A percentile compares a stretch with the other conserved stretches of the same genome.
These are phyloP conservation scores for Termitomyces heimii DNA, from an alignment of 768 basidiomycete genomes.

Conservation along the genomic window DNA sequence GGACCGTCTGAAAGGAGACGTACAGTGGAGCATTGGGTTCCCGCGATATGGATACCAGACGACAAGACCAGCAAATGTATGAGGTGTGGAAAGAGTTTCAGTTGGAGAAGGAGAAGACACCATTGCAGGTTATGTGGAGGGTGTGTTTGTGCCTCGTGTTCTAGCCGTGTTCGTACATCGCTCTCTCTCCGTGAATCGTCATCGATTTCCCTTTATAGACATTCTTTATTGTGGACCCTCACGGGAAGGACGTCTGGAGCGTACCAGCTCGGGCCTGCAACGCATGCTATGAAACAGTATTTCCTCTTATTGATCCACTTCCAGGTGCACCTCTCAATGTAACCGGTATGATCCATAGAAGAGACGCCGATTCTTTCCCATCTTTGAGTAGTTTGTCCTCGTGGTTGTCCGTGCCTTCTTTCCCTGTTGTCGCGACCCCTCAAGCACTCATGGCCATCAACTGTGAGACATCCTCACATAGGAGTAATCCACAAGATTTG, in stretches of 20 bases:
- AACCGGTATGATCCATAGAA: slow-evolving; percentile 5
- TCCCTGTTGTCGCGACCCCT: slow-evolving; percentile 31
- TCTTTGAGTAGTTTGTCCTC: slow-evolving; percentile 48
- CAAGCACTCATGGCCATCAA: slow-evolving; percentile 47
- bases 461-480: slow-evolving; percentile 13
- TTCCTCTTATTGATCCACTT: slow-evolving; percentile 49
- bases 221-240: slow-evolving; percentile 70
- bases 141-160: slow-evolving; percentile 84
- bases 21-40: slow-evolving; percentile 77
- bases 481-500: slow-evolving; percentile 9
- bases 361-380: slow-evolving; percentile 33
- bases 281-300: slow-evolving; percentile 82
- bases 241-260: slow-evolving; percentile 33
- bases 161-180: slow-evolving; percentile 55
- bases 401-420: slow-evolving; percentile 53
- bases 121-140: slow-evolving; percentile 84
- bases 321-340: slow-evolving; percentile 10
- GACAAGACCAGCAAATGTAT: slow-evolving; percentile 78
- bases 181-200: background rate
- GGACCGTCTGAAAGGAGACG: slow-evolving; percentile 32
- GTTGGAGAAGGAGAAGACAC: slow-evolving; percentile 74
- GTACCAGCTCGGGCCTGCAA: slow-evolving; percentile 79
- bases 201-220: slow-evolving; percentile 43
- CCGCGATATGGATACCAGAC: slow-evolving; percentile 92
- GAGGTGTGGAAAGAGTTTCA: slow-evolving; percentile 74